A percentile compares a stretch with the other conserved stretches of the same genome.
These are phyloP conservation scores for Myxozyma geophila DNA, from an alignment of 805 yeast species.

Conservation along the genomic window DNA sequence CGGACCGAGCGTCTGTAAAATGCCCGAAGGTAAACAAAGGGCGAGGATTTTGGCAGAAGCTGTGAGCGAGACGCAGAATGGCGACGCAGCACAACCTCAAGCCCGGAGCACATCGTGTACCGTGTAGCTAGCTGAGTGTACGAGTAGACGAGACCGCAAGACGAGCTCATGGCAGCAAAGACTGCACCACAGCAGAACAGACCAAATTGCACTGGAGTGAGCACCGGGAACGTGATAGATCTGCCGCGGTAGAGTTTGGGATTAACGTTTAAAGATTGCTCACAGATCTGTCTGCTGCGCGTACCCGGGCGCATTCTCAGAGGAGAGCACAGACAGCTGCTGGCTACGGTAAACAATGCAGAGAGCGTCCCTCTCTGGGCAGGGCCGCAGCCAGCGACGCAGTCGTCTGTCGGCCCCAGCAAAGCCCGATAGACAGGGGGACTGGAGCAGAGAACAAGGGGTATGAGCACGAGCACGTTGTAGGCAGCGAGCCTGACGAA, in stretches of 20 bases:
- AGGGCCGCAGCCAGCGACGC: background rate
- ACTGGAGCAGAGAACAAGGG: conserved; percentile 1
- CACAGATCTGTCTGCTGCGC: background rate
- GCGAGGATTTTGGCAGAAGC: too few species aligned
- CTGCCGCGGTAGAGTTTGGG: background rate
- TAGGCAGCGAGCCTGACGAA: background rate
- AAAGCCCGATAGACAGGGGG: background rate
- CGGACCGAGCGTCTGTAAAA: too few species aligned
- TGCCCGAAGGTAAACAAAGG: too few species aligned
- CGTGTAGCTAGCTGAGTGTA: too few species aligned
- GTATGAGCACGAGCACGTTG: background rate
- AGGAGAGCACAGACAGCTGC: background rate
- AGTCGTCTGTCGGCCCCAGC: background rate
- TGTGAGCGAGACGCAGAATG: too few species aligned
- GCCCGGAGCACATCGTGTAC: too few species aligned
- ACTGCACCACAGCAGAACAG: too few species aligned
- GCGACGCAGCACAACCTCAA: too few species aligned
- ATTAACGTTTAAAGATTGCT: background rate
- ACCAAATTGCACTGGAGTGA: too few species aligned
- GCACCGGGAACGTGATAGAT: background rate
- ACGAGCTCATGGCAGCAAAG: too few species aligned
- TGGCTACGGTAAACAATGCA: background rate
- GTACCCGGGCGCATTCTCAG: background rate
- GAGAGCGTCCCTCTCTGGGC: background rate
- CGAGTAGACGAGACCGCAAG: too few species aligned